Percentiles rank a stretch among this genome's conserved stretches.
These are phyloP conservation scores for Ophiocordyceps camponoti-leonardi DNA, from an alignment of 2,329 filamentous ascomycete genomes.

Conservation along the genomic window DNA sequence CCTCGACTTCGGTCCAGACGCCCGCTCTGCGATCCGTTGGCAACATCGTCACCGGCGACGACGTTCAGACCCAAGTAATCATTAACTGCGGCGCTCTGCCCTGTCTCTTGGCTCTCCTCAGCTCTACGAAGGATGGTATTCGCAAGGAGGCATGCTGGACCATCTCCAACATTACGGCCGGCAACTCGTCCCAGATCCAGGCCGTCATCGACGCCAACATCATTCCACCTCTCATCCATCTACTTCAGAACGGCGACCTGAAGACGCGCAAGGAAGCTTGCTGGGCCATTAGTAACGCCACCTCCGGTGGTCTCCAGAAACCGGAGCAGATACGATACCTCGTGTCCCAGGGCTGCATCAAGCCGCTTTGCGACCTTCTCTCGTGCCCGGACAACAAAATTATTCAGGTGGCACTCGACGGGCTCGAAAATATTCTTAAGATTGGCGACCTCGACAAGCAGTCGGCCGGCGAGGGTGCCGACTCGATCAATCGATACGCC, in stretches of 20 bases:
- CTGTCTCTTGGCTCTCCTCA: slow-evolving; percentile 80
- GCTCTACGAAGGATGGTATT: slow-evolving; percentile 96
- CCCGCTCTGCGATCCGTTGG: slow-evolving; percentile 92
- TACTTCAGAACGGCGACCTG: slow-evolving; percentile 90
- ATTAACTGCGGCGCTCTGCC: slow-evolving; percentile 94
- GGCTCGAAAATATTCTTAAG: slow-evolving; percentile 98
- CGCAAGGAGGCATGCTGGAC: slow-evolving; percentile 99
- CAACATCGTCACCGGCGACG: slow-evolving; percentile 97
- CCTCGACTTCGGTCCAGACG: slow-evolving; percentile 94
- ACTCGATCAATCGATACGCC: slow-evolving; percentile 88
- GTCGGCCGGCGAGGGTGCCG: slow-evolving; percentile 53
- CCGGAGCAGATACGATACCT: slow-evolving; percentile 96
- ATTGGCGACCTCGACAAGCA: slow-evolving; percentile 98
- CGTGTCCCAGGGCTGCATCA: slow-evolving; percentile 87
- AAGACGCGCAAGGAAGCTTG: slow-evolving; percentile 99
- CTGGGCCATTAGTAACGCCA: slow-evolving; percentile 98
- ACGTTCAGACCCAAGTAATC: slow-evolving; percentile 97
- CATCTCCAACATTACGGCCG: slow-evolving; percentile 96
- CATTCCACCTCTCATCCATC: slow-evolving; percentile 87
- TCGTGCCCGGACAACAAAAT: slow-evolving; percentile 99
- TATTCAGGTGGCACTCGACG: slow-evolving; percentile 94
- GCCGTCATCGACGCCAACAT: slow-evolving; percentile 93
- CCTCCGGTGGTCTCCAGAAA: slow-evolving; percentile 93
- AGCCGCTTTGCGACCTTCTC: slow-evolving; percentile 87
- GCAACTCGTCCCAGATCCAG: slow-evolving; percentile 96